Evolutionary conservation across 129 eudicot genomes (phyloP), one percentile per base, ranked within the genome.

Genomic region (Heracleum sosnowskyi): DNA sequence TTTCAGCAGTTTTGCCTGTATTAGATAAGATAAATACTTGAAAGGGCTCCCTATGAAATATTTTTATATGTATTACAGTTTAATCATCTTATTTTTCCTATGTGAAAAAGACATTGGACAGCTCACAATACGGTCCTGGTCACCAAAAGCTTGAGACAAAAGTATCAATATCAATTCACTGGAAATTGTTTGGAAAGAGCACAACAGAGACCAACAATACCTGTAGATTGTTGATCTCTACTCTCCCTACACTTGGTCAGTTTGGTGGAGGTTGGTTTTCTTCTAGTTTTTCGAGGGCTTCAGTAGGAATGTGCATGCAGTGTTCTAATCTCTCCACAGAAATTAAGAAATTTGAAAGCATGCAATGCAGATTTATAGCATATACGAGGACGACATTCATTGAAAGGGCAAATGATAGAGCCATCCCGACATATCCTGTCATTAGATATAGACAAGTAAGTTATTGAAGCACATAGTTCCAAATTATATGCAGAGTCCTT

Each of bases 401-500:
- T 15, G 97, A 87, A 37, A 91, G 92, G 53, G 91, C 94, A 12
- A 87, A 91, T 2, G 97, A 83, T 35, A 91, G 86, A 79, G 92
- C 87, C 92, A 91, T 87, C 55, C 94, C 97, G 78, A 91, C 76
- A 80, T 73, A 76, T 73, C 97, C 97, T 91, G 93, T 74, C 39
- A 76, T 81, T 55, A 62, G 11, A 20, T 5, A n/a, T n/a, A n/a
- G n/a, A n/a, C n/a, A n/a, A 53, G 62, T 53, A 53, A 53, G 28
- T 53, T 5, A 53, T 7, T 1, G 2, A 53, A 20, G 62, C 62
- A 53, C 62, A 20, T 53, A 53, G 11, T 7, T 51, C 60, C 18
- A 2, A 75, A 85, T 0, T 1, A 53, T 4, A 53, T 60, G 12
- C 24, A 0, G 5, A 60, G 29, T 60, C 34, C 16, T 60, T 1